Evolutionary conservation across 1,139 yeast genomes (phyloP), one percentile per base, ranked within the genome.

Genomic region (Saccharomyces hybrid): DNA sequence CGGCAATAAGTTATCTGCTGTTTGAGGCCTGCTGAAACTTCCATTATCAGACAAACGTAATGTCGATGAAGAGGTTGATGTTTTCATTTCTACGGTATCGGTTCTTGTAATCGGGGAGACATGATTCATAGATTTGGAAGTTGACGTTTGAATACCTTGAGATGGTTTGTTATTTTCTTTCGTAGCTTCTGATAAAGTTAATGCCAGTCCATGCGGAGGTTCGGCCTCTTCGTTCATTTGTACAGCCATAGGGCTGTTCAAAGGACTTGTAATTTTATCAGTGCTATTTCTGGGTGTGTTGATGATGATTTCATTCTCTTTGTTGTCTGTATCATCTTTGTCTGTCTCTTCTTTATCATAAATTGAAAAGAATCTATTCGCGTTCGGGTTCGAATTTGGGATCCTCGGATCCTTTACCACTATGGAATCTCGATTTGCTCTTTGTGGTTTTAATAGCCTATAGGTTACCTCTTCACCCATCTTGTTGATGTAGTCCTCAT

Each of bases 161-260:
- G 23, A 7, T 16, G n/a, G n/a, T 8, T 16, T 46, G 25, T 26
- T 26, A 11, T 30, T 31, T 46, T 27, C 26, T 50, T 20, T 30
- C 23, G 30, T 20, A 25, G 2, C 8, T 13, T 42, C 25, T 3
- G 30, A 7, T n/a, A n/a, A 38, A 38, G 5, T 38, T 9, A 38
- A 16, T 38, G 44, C 44, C 16, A 38, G 9, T 20, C 44, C 44
- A 16, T 38, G 44, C 7, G 23, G 23, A 11, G 13, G n/a, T 4
- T 27, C 44, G 25, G 25, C 26, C 3, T 46, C 44, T 23, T 11
- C 26, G 5, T 28, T 9, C n/a, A 16, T 16, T 13, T 28, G 30
- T 5, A 46, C 25, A 6, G 56, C 46, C 53, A 56, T 50, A 6
- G 58, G 58, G 16, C 57, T 54, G 32, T 56, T 56, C 5, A 56